phyloP scores from a whole-genome alignment of 2,329 filamentous ascomycete species.

The Dothistroma pini region DNA sequence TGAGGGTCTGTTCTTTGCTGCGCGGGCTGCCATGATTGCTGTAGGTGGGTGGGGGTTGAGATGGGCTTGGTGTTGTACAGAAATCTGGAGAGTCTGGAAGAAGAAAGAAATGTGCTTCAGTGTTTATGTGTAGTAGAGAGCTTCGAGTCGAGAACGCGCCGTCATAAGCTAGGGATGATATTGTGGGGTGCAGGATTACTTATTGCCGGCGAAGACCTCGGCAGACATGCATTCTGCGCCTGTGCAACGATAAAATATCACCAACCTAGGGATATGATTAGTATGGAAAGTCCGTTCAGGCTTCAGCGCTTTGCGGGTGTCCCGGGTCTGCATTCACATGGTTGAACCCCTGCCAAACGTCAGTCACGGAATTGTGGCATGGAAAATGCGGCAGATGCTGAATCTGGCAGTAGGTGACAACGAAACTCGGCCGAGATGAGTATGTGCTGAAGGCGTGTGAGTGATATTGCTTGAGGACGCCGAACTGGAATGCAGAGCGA shows the following conservation, averaged over 20 bases:
- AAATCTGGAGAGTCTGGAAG: neutral
- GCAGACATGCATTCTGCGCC: neutral
- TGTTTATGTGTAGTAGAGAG: constrained; percentile 1
- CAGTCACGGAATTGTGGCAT: neutral
- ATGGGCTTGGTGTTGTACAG: neutral
- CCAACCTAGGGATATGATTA: neutral
- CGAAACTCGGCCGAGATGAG: constrained; percentile 7
- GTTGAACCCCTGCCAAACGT: neutral
- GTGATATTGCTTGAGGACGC: neutral
- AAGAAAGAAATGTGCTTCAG: neutral
- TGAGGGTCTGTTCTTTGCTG: constrained; percentile 25
- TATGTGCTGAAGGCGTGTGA: no score
- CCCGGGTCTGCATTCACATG: neutral
- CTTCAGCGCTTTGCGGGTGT: neutral
- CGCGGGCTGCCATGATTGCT: constrained; percentile 24
- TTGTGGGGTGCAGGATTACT: constrained; percentile 6
- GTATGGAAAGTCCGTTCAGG: neutral
- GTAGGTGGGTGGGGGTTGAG: constrained; percentile 1
- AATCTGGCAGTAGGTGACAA: neutral
- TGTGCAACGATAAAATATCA: neutral
- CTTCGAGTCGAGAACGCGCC: constrained; percentile 11
- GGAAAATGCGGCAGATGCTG: constrained; percentile 9
- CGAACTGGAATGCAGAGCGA: neutral
- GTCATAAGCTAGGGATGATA: constrained; percentile 9
- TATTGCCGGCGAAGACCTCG: constrained; percentile 11